These are phyloP conservation scores for Debaryomyces castellii DNA, from an alignment of 805 yeast genomes.

Conservation along the genomic window DNA sequence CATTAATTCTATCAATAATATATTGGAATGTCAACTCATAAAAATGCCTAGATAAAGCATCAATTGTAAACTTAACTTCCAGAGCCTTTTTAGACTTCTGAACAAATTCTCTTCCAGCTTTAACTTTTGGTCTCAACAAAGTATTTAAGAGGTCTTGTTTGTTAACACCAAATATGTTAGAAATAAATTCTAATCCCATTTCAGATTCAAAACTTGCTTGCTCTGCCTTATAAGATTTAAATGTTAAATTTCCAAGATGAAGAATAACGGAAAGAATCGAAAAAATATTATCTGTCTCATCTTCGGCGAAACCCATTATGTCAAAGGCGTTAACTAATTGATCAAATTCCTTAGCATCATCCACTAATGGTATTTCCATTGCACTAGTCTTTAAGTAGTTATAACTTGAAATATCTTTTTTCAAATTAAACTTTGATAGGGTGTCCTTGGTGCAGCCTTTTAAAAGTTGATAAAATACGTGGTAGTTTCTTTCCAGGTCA, in stretches of 20 bases:
- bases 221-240: constrained; percentile 63
- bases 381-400: constrained; percentile 59
- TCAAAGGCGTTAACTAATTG: constrained; percentile 64
- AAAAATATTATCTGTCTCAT: constrained; percentile 59
- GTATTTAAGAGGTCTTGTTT: constrained; percentile 51
- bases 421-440: constrained; percentile 46
- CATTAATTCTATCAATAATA: constrained; percentile 74
- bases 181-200: constrained; percentile 48
- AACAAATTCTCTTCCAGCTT: constrained; percentile 87
- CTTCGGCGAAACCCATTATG: constrained; percentile 64
- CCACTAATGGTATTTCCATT: constrained; percentile 63
- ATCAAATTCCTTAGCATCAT: constrained; percentile 70
- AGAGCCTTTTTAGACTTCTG: constrained; percentile 73
- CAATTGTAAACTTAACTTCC: constrained; percentile 79
- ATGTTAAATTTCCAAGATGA: constrained; percentile 82
- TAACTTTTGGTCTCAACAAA: constrained; percentile 76
- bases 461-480: constrained; percentile 84
- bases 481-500: constrained; percentile 82
- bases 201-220: constrained; percentile 69
- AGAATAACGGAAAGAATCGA: constrained; percentile 71
- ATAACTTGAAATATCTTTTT: constrained; percentile 40
- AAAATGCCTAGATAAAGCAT: constrained; percentile 82
- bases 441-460: constrained; percentile 57
- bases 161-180: constrained; percentile 65
- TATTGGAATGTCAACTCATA: constrained; percentile 82